These are phyloP conservation scores for Picochlorum costavermella DNA, from an alignment of 139 green algal genomes.

Conservation along the genomic window DNA sequence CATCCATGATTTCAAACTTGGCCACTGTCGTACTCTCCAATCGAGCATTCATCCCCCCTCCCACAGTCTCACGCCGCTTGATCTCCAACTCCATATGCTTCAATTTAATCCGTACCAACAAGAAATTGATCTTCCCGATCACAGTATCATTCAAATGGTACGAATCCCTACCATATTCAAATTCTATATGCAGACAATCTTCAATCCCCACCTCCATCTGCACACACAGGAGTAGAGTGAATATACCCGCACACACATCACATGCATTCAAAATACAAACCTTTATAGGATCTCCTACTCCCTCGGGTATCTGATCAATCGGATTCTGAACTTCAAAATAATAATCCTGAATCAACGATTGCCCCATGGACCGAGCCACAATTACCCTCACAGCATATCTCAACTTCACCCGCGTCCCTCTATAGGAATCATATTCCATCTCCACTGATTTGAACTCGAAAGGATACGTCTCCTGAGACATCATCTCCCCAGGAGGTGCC, in stretches of 20 bases:
- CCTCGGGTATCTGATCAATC: background rate
- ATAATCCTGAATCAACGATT: conserved; percentile 71
- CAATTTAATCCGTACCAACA: conserved; percentile 97
- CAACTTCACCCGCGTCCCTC: conserved; percentile 51
- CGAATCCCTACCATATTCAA: conserved; percentile 88
- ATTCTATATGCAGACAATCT: conserved; percentile 99
- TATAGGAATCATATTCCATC: conserved; percentile 95
- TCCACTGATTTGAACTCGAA: conserved; percentile 97
- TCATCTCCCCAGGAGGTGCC: conserved; percentile 72
- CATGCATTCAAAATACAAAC: background rate
- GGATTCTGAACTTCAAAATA: conserved; percentile 82
- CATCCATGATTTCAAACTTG: conserved; percentile 99
- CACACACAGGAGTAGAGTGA: conserved; percentile 24
- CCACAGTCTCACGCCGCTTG: conserved; percentile 80
- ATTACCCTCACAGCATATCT: conserved; percentile 83
- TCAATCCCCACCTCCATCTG: conserved; percentile 99
- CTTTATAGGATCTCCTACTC: background rate
- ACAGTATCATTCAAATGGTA: conserved; percentile 90
- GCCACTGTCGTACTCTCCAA: conserved; percentile 93
- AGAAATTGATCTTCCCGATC: conserved; percentile 95
- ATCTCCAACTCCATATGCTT: conserved; percentile 99
- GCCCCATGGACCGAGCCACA: conserved; percentile 62
- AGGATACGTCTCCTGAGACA: conserved; percentile 46
- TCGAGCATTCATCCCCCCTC: conserved; percentile 58
- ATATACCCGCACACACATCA: conserved; percentile 7